Conservation (phyloP, 345 rosid species). For the Rubroshorea leprosula region DNA sequence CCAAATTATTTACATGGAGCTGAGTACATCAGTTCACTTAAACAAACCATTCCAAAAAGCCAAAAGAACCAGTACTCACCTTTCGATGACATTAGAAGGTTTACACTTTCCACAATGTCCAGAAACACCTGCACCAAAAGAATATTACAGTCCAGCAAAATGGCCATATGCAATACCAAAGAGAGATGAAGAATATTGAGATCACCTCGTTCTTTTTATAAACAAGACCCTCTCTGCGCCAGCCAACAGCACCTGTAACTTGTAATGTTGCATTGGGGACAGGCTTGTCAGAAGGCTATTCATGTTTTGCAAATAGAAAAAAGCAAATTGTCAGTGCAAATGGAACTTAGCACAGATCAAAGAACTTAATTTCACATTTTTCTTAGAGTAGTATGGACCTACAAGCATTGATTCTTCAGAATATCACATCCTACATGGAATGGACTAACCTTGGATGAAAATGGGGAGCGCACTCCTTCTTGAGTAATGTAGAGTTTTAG, state of each 20-base stretch:
- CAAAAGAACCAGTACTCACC: slow-evolving; percentile 36
- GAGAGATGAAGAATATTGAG: slow-evolving; percentile 5
- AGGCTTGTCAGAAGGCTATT: slow-evolving; percentile 78
- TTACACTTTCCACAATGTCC: slow-evolving; percentile 98
- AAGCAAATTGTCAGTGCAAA: slow-evolving; percentile 6
- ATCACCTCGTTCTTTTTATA: slow-evolving; percentile 96
- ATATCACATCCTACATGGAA: not conserved
- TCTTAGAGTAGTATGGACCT: not conserved
- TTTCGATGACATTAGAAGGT: slow-evolving; percentile 98
- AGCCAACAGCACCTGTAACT: slow-evolving; percentile 99
- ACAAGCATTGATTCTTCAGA: not conserved
- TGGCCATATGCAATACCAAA: slow-evolving; percentile 3
- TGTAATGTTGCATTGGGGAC: slow-evolving; percentile 98
- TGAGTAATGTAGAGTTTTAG: slow-evolving; percentile 96
- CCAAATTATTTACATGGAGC: slow-evolving; percentile 19
- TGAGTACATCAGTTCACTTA: not conserved
- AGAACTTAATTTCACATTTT: not conserved
- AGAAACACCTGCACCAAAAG: slow-evolving; percentile 69
- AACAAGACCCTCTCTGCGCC: slow-evolving; percentile 97
- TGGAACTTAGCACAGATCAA: slow-evolving; percentile 8
- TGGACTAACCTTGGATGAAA: slow-evolving; percentile 79
- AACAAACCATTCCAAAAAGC: not conserved
- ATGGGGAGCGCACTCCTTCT: slow-evolving; percentile 96
- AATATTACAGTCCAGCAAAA: slow-evolving; percentile 16
- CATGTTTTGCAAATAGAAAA: slow-evolving; percentile 5